These are phyloP conservation scores for Phytophthora sp. DNA, from an alignment of 352 stramenopile species.

Conservation along the genomic window DNA sequence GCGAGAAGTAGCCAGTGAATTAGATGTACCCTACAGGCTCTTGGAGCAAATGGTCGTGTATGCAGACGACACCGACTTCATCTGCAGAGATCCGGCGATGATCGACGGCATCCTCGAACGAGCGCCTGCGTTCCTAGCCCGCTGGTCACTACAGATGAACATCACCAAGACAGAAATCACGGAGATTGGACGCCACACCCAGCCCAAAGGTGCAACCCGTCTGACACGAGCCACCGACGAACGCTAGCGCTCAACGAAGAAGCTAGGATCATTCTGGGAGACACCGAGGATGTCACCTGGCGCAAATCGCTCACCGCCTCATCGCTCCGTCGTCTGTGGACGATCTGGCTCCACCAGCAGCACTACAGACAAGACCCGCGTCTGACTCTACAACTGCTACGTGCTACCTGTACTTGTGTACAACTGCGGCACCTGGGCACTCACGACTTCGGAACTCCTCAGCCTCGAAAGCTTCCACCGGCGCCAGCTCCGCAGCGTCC, in stretches of 20 bases:
- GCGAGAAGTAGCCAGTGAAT: neutral
- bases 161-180: neutral
- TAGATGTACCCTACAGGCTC: neutral
- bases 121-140: neutral
- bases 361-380: neutral
- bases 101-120: neutral
- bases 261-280: slow-evolving; percentile 4
- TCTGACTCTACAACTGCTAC: neutral
- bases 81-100: neutral
- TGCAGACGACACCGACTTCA: slow-evolving; percentile 18
- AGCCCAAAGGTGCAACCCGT: neutral
- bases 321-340: slow-evolving; percentile 3
- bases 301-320: neutral
- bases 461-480: neutral
- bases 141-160: slow-evolving; percentile 9
- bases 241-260: neutral
- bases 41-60: slow-evolving; percentile 18
- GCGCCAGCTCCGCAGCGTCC: neutral
- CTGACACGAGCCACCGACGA: neutral
- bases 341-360: neutral
- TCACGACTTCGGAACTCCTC: neutral
- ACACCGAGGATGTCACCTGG: neutral
- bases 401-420: neutral
- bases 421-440: neutral
- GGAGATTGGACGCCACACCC: neutral